Evolutionary conservation across 331 rosid species (phyloP), one percentile per base, ranked within the genome.

Genomic region (Telfairia occidentalis): DNA sequence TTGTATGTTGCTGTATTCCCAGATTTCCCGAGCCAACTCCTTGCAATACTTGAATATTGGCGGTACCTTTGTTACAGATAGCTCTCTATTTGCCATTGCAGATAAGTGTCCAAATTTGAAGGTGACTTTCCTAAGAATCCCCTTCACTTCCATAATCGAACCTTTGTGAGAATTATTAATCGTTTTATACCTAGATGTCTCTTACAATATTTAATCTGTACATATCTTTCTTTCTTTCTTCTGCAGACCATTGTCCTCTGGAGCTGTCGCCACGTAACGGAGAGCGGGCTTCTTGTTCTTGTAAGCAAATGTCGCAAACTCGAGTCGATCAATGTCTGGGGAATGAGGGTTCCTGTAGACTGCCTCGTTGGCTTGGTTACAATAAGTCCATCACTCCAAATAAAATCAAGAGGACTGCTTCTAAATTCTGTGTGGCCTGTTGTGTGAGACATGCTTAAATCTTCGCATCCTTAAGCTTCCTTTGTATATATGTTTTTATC

Each of bases 201-300:
- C 1, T 0, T 7, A 69, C 37, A 10, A 12, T 52, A 26, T 67
- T 71, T 57, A 57, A 43, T 35, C 16, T 18, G 67, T 70, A 9
- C 42, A 43, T 71, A 3, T 54, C 18, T 71, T 4, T 54, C 18
- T 60, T 48, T 24, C 49, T 75, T 58, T 24, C 28, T 71, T 73
- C 75, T 75, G 54, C 87, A 95, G 99, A 87, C 90, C 30, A 81
- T 92, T 75, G 90, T 89, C 58, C 89, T 95, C 34, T 92, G 99
- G 99, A 90, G 99, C 81, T 92, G 99, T 79, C 93, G 89, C 24
- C 99, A 95, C 15, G 96, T 95, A 43, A 91, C 96, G 0, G 89
- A 87, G 88, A 79, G 45, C 1, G 99, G 99, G 16, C 96, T 95
- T 65, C 75, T 82, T 48, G 83, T 72, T 23, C 80, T 95, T 5